phyloP scores from a whole-genome alignment of 2,329 filamentous ascomycete species.

The Myriosclerotinia scirpicola region DNA sequence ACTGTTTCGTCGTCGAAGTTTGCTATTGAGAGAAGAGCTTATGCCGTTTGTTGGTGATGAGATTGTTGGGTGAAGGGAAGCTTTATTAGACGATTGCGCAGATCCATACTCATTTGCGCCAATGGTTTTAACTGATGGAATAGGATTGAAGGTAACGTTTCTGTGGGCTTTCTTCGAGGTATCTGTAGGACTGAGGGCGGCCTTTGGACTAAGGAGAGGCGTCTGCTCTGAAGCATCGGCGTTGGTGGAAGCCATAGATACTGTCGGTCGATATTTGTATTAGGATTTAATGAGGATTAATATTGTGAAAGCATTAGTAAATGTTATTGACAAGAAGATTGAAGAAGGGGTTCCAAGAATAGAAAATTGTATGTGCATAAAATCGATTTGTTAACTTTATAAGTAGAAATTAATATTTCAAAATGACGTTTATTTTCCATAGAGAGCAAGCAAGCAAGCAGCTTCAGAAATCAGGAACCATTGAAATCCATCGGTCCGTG shows the following conservation, averaged over 20 bases:
- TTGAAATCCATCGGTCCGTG: constrained; percentile 8
- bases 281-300: background rate
- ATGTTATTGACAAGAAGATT: background rate
- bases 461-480: constrained; percentile 15
- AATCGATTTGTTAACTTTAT: background rate
- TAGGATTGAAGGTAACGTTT: constrained; percentile 76
- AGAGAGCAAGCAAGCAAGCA: background rate
- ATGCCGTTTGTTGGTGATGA: constrained; percentile 47
- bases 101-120: constrained; percentile 40
- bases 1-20: constrained; percentile 82
- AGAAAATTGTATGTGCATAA: constrained; percentile 6
- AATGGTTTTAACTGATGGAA: constrained; percentile 62
- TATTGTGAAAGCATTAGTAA: background rate
- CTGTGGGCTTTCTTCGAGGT: constrained; percentile 38
- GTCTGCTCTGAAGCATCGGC: constrained; percentile 20
- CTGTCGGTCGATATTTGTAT: background rate
- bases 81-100: background rate
- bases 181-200: constrained; percentile 15
- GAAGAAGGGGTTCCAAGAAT: background rate
- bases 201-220: constrained; percentile 13
- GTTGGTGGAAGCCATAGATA: constrained; percentile 19
- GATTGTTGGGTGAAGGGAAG: constrained; percentile 30
- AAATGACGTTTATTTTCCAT: constrained; percentile 23
- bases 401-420: constrained; percentile 10
- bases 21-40: constrained; percentile 81